Percentiles rank a stretch among this genome's conserved stretches.
phyloP scores from a whole-genome alignment of 305 asterid genomes.

The Rubia balearica region DNA sequence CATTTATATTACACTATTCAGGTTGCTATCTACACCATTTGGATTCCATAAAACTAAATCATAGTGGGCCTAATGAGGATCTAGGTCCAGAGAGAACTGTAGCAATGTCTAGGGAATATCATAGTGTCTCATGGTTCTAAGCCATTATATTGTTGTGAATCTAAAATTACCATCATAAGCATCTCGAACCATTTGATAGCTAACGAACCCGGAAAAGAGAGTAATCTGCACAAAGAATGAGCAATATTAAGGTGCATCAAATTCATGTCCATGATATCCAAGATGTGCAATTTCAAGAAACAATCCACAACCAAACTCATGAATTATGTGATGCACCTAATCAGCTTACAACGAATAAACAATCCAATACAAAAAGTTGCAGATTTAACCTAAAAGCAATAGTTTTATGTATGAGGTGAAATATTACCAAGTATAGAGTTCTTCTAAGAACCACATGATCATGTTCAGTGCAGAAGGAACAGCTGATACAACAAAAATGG shows the following conservation, averaged over 20 bases:
- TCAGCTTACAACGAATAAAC: not conserved
- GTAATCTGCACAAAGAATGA: constrained; percentile 48
- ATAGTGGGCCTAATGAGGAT: not conserved
- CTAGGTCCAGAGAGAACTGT: not conserved
- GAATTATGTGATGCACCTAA: constrained; percentile 1
- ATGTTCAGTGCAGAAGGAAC: not conserved
- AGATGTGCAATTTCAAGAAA: not conserved
- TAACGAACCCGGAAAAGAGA: constrained; percentile 83
- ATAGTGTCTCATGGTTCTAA: not conserved
- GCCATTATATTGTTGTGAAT: constrained; percentile 9
- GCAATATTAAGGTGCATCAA: constrained; percentile 18
- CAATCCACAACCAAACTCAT: not conserved
- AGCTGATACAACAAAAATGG: not conserved
- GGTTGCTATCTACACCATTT: not conserved
- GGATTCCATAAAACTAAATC: not conserved
- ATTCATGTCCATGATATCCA: constrained; percentile 6
- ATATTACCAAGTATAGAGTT: not conserved
- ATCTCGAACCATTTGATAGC: constrained; percentile 89
- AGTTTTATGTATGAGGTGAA: not conserved
- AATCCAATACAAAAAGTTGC: not conserved
- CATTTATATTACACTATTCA: not conserved
- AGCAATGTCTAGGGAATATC: not conserved
- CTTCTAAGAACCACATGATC: not conserved
- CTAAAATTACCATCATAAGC: constrained; percentile 74
- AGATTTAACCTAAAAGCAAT: not conserved